These are phyloP conservation scores for Stemphylium lycopersici DNA, from an alignment of 2,329 filamentous ascomycete species.

Conservation along the genomic window DNA sequence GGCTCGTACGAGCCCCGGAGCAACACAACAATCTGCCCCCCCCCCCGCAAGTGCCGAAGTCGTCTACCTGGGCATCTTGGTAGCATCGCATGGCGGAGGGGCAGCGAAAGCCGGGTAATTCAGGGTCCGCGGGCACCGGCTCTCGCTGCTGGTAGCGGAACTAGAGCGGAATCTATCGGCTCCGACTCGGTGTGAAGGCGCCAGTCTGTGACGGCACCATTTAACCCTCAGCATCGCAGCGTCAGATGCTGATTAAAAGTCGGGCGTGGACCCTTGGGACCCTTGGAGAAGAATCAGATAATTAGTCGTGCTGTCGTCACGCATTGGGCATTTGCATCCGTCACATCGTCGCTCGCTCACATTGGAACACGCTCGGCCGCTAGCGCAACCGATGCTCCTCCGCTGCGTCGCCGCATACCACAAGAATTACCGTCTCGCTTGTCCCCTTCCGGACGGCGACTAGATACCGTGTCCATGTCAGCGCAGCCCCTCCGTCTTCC, in stretches of 20 bases:
- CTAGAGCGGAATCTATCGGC: constrained; percentile 13
- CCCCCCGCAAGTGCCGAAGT: too few relatives aligned
- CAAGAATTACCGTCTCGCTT: constrained; percentile 38
- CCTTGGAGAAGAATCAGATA: not conserved
- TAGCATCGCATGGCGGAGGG: too few relatives aligned
- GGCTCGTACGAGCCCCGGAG: too few relatives aligned
- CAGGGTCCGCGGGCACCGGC: not conserved
- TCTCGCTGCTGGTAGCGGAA: constrained; percentile 9
- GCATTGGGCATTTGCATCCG: not conserved
- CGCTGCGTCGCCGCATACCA: constrained; percentile 17
- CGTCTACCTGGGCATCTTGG: too few relatives aligned
- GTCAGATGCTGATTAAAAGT: not conserved
- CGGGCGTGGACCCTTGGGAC: not conserved
- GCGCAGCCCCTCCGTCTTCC: constrained; percentile 20
- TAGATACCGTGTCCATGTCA: constrained; percentile 29
- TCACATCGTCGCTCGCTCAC: not conserved
- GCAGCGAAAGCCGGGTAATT: too few relatives aligned
- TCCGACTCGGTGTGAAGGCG: constrained; percentile 3
- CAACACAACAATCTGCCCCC: too few relatives aligned
- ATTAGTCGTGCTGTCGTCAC: not conserved
- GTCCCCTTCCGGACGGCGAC: constrained; percentile 32
- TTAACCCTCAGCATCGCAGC: constrained; percentile 15
- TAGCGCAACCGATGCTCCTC: constrained; percentile 3
- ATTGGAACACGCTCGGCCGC: constrained; percentile 5
- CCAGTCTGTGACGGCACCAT: constrained; percentile 36